Evolutionary conservation across 139 green algal genomes (phyloP), one percentile per base, ranked within the genome.

Genomic region (Closterium sp.): DNA sequence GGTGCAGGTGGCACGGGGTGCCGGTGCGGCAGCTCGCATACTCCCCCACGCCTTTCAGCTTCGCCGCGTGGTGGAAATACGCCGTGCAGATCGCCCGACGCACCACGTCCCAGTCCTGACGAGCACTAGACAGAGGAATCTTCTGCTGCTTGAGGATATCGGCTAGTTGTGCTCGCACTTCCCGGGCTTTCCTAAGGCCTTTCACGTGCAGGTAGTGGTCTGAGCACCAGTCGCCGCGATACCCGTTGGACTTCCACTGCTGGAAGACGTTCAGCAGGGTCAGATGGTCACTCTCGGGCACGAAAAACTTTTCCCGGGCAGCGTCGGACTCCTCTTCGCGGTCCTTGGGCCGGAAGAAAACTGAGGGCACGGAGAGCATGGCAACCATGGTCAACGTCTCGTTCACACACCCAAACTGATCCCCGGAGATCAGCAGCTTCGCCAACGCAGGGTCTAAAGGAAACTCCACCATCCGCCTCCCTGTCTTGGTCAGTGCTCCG

Each of bases 291-390:
- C 94, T 97, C 96, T 99, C 98, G 0, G 98, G 98, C 42, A 99
- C 97, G 91, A 99, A 99, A 95, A 99, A 99, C 96, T 99, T 99
- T 94, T 99, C 98, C 29, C 98, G 96, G 34, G 98, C 98, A 11
- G 98, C 97, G 93, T 99, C 98, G 87, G 90, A 96, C 96, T 99
- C 98, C 93, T 99, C 98, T 87, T 89, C 97, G 95, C 21, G 95
- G 94, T 95, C 94, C 70, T 94, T 94, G 50, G 96, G 96, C 0
- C 97, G 94, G 96, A 99, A 99, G 96, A 99, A 99, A 24, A 99
- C 97, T 21, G 94, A 95, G 1, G 98, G 98, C 91, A 99, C 98
- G 34, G 94, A 97, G 34, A 98, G 96, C 97, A 99, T 99, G 94
- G 88, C 95, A 31, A 99, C 97, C 31, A 99, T 96, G 29, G 97